Evolutionary conservation across 2,329 filamentous ascomycete genomes (phyloP).

Genomic region (Pseudogymnoascus sp.): DNA sequence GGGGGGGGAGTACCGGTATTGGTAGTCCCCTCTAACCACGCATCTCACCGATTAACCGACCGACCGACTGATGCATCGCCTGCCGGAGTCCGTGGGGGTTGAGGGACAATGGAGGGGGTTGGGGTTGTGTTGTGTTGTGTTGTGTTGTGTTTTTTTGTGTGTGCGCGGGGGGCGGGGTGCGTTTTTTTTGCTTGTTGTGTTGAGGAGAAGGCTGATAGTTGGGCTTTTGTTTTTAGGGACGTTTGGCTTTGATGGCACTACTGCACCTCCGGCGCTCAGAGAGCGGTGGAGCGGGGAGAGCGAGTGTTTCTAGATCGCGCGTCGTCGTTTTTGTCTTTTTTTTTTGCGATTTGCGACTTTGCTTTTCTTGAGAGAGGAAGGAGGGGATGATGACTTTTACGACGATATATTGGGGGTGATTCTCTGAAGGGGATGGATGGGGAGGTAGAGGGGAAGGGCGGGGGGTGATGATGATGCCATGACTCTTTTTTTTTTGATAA

Average conservation of each 20-base stretch:
- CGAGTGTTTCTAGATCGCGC: background rate
- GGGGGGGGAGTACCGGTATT: conserved; percentile 10
- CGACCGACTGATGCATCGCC: background rate
- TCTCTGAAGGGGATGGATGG: background rate
- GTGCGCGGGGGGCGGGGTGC: background rate
- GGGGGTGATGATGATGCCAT: background rate
- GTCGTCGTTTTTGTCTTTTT: background rate
- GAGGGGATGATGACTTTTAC: background rate
- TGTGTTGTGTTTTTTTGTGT: no score
- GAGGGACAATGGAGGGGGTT: background rate
- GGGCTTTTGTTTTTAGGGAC: background rate
- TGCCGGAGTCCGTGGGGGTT: background rate
- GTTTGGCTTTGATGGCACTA: background rate
- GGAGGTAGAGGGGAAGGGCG: background rate
- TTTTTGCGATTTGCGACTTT: background rate
- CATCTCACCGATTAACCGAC: background rate
- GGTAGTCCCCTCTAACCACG: background rate
- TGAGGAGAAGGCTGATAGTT: background rate
- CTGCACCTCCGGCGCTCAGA: background rate
- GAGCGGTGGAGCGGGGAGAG: background rate
- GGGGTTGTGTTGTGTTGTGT: no score
- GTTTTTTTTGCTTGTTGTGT: background rate
- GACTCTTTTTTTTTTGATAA: background rate
- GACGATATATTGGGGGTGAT: background rate
- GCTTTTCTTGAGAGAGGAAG: background rate